Evolutionary conservation across 2,329 filamentous ascomycete genomes (phyloP).

Genomic region (Trichoderma semiorbis): DNA sequence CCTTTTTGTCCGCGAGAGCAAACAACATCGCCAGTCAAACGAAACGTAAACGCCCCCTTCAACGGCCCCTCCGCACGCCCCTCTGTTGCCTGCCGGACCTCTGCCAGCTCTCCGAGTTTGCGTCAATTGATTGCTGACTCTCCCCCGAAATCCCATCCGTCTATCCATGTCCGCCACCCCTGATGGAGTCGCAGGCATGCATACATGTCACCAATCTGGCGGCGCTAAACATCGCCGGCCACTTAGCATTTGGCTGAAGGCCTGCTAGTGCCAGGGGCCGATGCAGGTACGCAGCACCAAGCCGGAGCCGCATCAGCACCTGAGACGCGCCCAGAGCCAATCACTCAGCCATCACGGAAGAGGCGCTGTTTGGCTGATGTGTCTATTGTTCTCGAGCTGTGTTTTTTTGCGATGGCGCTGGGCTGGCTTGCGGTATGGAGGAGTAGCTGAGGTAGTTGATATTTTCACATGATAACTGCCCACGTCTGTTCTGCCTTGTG

Average conservation of each 20-base stretch:
- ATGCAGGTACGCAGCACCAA: conserved; percentile 26
- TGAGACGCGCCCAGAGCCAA: conserved; percentile 36
- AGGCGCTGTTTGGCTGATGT: neutral
- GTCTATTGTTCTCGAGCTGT: neutral
- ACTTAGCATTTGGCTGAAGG: conserved; percentile 2
- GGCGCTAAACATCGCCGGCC: neutral
- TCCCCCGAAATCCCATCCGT: neutral
- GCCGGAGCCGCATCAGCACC: conserved; percentile 19
- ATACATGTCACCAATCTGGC: conserved; percentile 1
- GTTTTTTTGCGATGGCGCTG: neutral
- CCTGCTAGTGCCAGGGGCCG: conserved; percentile 13
- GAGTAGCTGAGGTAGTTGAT: neutral
- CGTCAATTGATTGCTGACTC: neutral
- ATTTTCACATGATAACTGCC: neutral
- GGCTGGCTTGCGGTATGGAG: neutral
- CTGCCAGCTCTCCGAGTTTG: neutral
- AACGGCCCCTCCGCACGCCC: neutral
- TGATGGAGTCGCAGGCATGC: neutral
- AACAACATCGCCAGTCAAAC: neutral
- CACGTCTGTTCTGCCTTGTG: neutral
- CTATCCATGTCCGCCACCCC: neutral
- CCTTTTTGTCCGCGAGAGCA: conserved; percentile 18
- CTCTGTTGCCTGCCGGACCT: neutral
- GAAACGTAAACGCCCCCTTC: conserved; percentile 1
- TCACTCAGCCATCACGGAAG: conserved; percentile 22